A percentile compares a stretch with the other conserved stretches of the same genome.
Evolutionary conservation across 2,329 filamentous ascomycete genomes (phyloP).

Genomic region (Ophiostoma perfectum): DNA sequence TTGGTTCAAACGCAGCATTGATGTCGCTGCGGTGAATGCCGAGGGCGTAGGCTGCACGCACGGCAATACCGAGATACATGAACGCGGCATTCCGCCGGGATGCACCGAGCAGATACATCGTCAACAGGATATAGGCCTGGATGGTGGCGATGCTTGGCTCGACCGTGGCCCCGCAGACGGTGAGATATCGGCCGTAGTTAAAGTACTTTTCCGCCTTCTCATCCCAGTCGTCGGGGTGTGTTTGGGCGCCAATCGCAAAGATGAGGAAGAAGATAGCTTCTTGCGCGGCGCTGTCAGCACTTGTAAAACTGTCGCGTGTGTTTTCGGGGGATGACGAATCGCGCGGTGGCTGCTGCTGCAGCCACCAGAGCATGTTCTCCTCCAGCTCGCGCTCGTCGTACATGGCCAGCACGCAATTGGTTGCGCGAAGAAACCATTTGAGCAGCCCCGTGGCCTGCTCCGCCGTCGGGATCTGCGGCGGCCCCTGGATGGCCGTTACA

Average conservation of each 20-base stretch:
- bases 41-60: constrained; percentile 51
- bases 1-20: constrained; percentile 29
- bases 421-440: constrained; percentile 32
- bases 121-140: constrained; percentile 49
- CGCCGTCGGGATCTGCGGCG: constrained; percentile 26
- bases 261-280: constrained; percentile 26
- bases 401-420: constrained; percentile 32
- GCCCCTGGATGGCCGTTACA: constrained; percentile 24
- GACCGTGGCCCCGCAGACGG: constrained; percentile 48
- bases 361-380: constrained; percentile 31
- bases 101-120: constrained; percentile 55
- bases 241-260: constrained; percentile 28
- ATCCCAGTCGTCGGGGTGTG: constrained; percentile 23
- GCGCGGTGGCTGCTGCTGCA: constrained; percentile 24
- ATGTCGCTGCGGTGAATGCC: constrained; percentile 44
- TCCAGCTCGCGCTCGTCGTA: constrained; percentile 33
- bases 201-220: constrained; percentile 26
- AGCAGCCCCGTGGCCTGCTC: constrained; percentile 31
- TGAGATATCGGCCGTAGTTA: constrained; percentile 29
- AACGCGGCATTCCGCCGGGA: constrained; percentile 57
- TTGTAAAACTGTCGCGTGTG: constrained; percentile 29
- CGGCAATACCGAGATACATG: constrained; percentile 58
- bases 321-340: background rate
- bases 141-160: constrained; percentile 51
- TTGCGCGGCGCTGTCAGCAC: constrained; percentile 16